Conservation (phyloP, 2,329 filamentous ascomycete genomes). For the Amauroascus niger region DNA sequence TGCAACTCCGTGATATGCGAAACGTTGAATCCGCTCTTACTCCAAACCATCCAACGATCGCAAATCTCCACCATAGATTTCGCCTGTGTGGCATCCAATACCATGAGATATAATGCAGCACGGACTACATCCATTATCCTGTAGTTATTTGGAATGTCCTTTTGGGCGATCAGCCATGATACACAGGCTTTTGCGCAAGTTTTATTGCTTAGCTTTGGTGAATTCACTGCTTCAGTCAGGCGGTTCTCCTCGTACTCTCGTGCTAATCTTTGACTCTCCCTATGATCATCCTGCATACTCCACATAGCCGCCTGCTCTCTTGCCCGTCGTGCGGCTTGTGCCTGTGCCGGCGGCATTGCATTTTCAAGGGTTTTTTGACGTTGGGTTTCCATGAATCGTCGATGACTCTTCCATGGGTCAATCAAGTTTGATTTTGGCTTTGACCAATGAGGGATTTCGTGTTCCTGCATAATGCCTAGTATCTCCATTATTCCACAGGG, state of each 20-base stretch:
- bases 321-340: slow-evolving; percentile 19
- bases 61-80: slow-evolving; percentile 20
- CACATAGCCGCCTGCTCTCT: slow-evolving; percentile 17
- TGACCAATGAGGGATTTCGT: slow-evolving; percentile 23
- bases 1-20: slow-evolving; percentile 20
- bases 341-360: slow-evolving; percentile 23
- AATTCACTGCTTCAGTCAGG: slow-evolving; percentile 22
- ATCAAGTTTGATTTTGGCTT: slow-evolving; percentile 14
- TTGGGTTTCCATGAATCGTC: slow-evolving; percentile 17
- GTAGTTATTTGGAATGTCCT: slow-evolving; percentile 21
- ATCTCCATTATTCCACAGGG: slow-evolving; percentile 25
- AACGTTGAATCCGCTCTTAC: slow-evolving; percentile 22
- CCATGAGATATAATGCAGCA: slow-evolving; percentile 24
- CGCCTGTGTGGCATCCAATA: slow-evolving; percentile 20
- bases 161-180: slow-evolving; percentile 20
- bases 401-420: slow-evolving; percentile 15
- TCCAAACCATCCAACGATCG: slow-evolving; percentile 24
- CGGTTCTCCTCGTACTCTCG: slow-evolving; percentile 21
- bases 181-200: slow-evolving; percentile 22
- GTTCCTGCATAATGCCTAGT: slow-evolving; percentile 21
- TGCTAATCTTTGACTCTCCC: slow-evolving; percentile 10
- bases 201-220: slow-evolving; percentile 21
- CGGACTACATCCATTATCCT: slow-evolving; percentile 19
- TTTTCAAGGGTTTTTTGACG: slow-evolving; percentile 20
- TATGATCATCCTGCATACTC: slow-evolving; percentile 18